Evolutionary conservation across 208 protist species (phyloP), one percentile per base, ranked within the genome.

Genomic region (Acanthamoeba castellanii): DNA sequence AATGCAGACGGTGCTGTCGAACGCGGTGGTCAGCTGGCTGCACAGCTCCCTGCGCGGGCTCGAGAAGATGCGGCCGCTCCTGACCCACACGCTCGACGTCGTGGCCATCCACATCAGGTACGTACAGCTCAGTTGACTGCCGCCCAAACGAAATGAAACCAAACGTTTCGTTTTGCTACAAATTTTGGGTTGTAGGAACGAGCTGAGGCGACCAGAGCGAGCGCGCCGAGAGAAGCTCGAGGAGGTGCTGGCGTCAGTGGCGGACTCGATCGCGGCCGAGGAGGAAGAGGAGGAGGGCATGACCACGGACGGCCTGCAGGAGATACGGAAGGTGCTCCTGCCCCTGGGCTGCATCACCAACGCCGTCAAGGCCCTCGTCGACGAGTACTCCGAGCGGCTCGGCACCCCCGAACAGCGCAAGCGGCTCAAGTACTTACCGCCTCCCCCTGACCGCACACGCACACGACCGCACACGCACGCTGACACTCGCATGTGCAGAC

Each of bases 21-120:
- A 68, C 50, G 52, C 42, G 5, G 59, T 92, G 16, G 32, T 92
- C 22, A 37, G 87, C 27, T 92, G 87, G 87, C 45, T 92, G 52
- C 47, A 78, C 42, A 37, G 66, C 13, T 92, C 87, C 3, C 32
- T 92, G 59, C 32, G 32, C 16, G 66, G 87, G 6, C 22, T 92
- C 25, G 87, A 50, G 13, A 30, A 25, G 25, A 92, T 47, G 57
- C 87, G 37, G 32, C 42, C 59, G 5, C 64, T 92, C 47, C 20
- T 92, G 5, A 30, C 30, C 4, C 87, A 92, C 87, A 92, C 87
- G 7, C 45, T 92, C 22, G 45, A 92, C 42, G 64, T 92, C 0
- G 22, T 92, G 45, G 59, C 64, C 64, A 30, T 92, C 45, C 87
- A 92, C 45, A 50, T 92, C 27, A 16, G 87, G 87, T 92, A 92